Evolutionary conservation across 2,329 filamentous ascomycete species (phyloP), one percentile per base, ranked within the genome.

Genomic region (Neocucurbitaria cava): DNA sequence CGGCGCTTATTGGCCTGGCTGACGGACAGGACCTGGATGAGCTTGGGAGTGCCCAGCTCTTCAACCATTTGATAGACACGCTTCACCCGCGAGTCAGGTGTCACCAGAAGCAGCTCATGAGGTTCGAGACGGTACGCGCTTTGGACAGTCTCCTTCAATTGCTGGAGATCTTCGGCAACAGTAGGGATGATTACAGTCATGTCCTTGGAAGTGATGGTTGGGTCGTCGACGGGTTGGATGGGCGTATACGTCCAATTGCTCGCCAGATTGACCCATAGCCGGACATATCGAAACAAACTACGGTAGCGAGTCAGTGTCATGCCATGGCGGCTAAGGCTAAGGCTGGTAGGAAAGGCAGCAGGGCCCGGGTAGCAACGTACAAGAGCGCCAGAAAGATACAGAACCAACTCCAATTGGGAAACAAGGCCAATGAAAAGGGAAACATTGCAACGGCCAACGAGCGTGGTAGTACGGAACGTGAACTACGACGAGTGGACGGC

Each of bases 121-220:
- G 90, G 89, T 51, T 85, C 79, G 68, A 89, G 89, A 20, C 84
- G 85, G 45, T 93, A 80, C 61, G 91, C 92, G 68, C 89, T 92
- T 71, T 88, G 82, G 35, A 98, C 84, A 17, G 92, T 96, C 55
- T 89, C 87, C 48, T 88, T 87, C 57, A 98, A 82, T 71, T 96
- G 91, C 66, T 92, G 88, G 56, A 94, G 92, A 58, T 87, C 88
- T 56, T 92, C 91, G 71, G 96, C 91, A 61, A 98, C 92, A 10
- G 93, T 96, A 7, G 94, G 94, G 57, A 97, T 90, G 66, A 98
- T 91, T 61, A 97, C 92, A 5, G 94, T 96, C 68, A 96, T 92
- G 84, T 98, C 91, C 65, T 90, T 80, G 30, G 87, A 85, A 24
- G 87, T 91, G 73, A 92, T 88, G 40, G 83, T 87, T n/a, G 94